Conservation (phyloP, 2,329 filamentous ascomycete species). For the Aspergillus clavatus region DNA sequence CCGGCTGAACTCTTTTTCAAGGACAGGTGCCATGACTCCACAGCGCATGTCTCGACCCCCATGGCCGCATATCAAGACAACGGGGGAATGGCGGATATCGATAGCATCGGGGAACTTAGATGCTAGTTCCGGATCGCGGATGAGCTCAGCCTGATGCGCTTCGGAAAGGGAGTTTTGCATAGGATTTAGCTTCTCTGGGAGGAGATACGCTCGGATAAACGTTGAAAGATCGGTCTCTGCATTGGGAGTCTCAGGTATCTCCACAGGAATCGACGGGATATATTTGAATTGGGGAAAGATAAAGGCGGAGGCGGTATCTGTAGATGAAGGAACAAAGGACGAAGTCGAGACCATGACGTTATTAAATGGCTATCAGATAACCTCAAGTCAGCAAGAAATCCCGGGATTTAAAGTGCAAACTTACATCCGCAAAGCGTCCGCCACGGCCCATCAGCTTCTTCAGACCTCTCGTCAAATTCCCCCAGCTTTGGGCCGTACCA, state of each 20-base stretch:
- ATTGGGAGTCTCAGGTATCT: conserved; percentile 44
- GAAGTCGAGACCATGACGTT: conserved; percentile 72
- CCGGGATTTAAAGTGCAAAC: conserved; percentile 6
- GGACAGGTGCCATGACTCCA: conserved; percentile 69
- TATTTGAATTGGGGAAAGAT: conserved; percentile 81
- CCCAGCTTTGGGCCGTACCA: conserved; percentile 47
- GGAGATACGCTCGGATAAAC: conserved; percentile 43
- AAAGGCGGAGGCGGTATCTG: conserved; percentile 55
- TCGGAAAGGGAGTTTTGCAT: conserved; percentile 31
- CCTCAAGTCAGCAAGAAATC: conserved; percentile 8
- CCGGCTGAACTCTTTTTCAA: conserved; percentile 64
- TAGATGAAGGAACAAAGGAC: conserved; percentile 61
- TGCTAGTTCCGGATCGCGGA: conserved; percentile 48
- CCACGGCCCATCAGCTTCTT: conserved; percentile 63
- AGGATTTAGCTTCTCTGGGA: conserved; percentile 31
- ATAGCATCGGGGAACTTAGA: conserved; percentile 53
- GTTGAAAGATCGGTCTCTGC: conserved; percentile 32
- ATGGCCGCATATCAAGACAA: conserved; percentile 82
- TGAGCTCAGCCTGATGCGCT: conserved; percentile 26
- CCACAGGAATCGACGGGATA: conserved; percentile 64
- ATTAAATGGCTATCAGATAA: conserved; percentile 65
- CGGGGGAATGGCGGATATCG: conserved; percentile 55
- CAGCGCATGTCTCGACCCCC: conserved; percentile 76
- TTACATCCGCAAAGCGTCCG: conserved; percentile 60
- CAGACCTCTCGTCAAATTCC: conserved; percentile 57